Percentiles rank a stretch among this genome's conserved stretches.
phyloP scores from a whole-genome alignment of 2,329 filamentous ascomycete species.

The Penicillium janthinellum region DNA sequence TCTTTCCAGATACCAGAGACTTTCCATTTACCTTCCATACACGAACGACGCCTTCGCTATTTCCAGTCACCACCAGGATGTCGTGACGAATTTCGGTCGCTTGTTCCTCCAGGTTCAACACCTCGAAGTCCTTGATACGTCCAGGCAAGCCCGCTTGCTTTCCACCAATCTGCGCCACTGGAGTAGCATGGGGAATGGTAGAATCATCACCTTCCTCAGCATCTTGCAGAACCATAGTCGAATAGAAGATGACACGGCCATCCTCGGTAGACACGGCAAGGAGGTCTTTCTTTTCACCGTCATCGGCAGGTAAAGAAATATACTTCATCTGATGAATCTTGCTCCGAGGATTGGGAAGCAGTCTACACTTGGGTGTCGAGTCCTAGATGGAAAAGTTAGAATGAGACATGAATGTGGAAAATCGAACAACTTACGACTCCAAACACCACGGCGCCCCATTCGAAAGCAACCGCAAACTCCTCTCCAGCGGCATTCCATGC shows the following conservation, averaged over 20 bases:
- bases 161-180: conserved; percentile 78
- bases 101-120: conserved; percentile 54
- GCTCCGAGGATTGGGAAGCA: conserved; percentile 67
- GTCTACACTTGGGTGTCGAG: conserved; percentile 74
- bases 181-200: conserved; percentile 59
- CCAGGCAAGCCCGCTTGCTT: conserved; percentile 65
- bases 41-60: conserved; percentile 83
- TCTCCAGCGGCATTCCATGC: conserved; percentile 76
- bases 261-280: conserved; percentile 87
- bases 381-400: conserved; percentile 51
- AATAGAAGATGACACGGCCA: conserved; percentile 81
- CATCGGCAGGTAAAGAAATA: conserved; percentile 53
- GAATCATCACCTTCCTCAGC: conserved; percentile 51
- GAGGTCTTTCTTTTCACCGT: conserved; percentile 49
- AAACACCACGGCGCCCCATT: conserved; percentile 80
- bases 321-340: conserved; percentile 86
- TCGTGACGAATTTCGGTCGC: conserved; percentile 34
- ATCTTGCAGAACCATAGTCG: conserved; percentile 56
- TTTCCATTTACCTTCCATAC: conserved; percentile 65
- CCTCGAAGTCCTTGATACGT: conserved; percentile 86
- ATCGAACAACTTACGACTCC: conserved; percentile 61
- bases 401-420: not conserved
- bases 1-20: conserved; percentile 29
- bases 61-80: conserved; percentile 68
- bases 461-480: conserved; percentile 87